A percentile compares a stretch with the other conserved stretches of the same genome.
phyloP scores from a whole-genome alignment of 441 rosid species.

The Daphne laureola region DNA sequence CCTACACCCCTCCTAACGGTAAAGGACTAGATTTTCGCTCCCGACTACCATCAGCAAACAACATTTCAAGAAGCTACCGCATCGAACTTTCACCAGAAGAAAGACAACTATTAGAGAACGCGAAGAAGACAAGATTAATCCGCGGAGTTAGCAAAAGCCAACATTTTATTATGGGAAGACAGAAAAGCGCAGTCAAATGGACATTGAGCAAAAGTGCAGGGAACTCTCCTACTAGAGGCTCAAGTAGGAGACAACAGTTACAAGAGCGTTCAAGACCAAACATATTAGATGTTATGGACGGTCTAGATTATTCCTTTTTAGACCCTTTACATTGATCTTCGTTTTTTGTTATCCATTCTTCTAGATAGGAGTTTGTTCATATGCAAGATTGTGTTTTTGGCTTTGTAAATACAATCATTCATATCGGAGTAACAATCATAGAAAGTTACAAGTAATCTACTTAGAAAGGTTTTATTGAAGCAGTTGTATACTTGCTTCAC shows the following conservation, averaged over 20 bases:
- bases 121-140: constrained; percentile 29
- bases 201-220: constrained; percentile 57
- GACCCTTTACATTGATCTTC: constrained; percentile 15
- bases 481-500: no score
- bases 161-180: constrained; percentile 33
- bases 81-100: constrained; percentile 53
- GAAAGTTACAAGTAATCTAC: no score
- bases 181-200: constrained; percentile 26
- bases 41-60: constrained; percentile 19
- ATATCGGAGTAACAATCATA: background rate
- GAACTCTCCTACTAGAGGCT: constrained; percentile 43
- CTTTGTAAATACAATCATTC: background rate
- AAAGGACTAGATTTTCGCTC: constrained; percentile 18
- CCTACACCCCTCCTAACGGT: constrained; percentile 17
- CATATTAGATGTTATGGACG: constrained; percentile 52
- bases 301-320: constrained; percentile 30
- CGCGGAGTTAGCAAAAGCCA: constrained; percentile 67
- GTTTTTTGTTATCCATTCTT: background rate
- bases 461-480: no score
- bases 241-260: constrained; percentile 11
- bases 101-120: constrained; percentile 37
- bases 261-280: constrained; percentile 19
- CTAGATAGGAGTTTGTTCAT: constrained; percentile 8
- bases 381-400: background rate
- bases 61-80: constrained; percentile 15